phyloP scores from a whole-genome alignment of 768 basidiomycete species.

The Amanita subjunquillea region DNA sequence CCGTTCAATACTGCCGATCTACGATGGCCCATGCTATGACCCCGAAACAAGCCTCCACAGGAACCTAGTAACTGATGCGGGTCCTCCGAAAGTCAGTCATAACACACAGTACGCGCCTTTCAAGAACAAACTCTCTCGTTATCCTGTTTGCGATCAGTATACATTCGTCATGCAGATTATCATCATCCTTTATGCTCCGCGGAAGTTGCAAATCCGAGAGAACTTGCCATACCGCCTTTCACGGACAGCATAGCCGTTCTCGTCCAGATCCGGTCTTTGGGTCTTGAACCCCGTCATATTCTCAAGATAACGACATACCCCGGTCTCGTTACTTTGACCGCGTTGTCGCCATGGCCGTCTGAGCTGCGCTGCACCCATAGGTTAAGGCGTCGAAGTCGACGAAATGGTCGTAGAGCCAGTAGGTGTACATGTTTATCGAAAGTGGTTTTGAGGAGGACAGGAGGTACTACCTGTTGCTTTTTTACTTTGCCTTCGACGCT shows the following conservation, averaged over 20 bases:
- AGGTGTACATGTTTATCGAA: neutral
- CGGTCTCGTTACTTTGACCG: neutral
- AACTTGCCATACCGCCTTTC: constrained; percentile 32
- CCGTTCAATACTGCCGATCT: too few relatives aligned
- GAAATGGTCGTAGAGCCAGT: neutral
- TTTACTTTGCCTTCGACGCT: neutral
- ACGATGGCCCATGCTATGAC: too few relatives aligned
- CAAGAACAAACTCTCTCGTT: too few relatives aligned
- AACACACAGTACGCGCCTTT: too few relatives aligned
- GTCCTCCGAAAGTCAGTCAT: too few relatives aligned
- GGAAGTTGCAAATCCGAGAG: constrained; percentile 40
- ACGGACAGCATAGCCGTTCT: too few relatives aligned
- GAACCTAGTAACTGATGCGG: too few relatives aligned
- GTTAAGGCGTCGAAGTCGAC: constrained; percentile 10
- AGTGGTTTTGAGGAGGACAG: neutral
- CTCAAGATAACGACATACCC: neutral
- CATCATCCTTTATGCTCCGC: constrained; percentile 36
- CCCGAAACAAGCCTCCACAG: too few relatives aligned
- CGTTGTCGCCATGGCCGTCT: neutral
- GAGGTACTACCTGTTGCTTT: neutral
- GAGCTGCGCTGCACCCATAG: neutral
- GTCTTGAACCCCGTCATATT: neutral
- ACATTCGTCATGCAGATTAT: neutral
- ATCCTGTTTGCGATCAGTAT: neutral
- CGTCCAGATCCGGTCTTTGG: constrained; percentile 40